Conservation (phyloP, 306 rosid species). For the Hylodesmum podocarpum region DNA sequence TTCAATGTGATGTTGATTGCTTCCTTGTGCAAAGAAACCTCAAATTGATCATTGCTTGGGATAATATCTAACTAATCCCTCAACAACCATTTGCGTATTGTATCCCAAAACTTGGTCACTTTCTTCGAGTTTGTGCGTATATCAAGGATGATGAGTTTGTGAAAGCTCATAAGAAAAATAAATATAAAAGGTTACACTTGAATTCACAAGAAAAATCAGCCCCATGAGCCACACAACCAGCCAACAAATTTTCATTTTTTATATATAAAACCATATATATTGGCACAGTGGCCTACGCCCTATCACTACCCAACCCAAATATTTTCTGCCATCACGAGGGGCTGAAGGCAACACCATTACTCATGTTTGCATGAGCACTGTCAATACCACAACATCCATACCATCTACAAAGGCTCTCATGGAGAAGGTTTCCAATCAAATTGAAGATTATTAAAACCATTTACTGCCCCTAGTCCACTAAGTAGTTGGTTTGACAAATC, state of each 20-base stretch:
- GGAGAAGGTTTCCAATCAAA: constrained; percentile 90
- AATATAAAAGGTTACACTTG: constrained; percentile 46
- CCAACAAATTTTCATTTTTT: constrained; percentile 67
- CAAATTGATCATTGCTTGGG: constrained; percentile 12
- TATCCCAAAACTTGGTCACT: constrained; percentile 32
- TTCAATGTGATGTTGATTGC: constrained; percentile 22
- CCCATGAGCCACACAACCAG: constrained; percentile 69
- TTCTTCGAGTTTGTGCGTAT: constrained; percentile 17
- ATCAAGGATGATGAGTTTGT: constrained; percentile 31
- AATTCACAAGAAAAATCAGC: constrained; percentile 58
- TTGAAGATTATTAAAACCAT: constrained; percentile 78
- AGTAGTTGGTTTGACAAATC: constrained; percentile 89
- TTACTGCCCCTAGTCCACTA: constrained; percentile 81
- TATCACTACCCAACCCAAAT: constrained; percentile 40
- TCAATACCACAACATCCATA: constrained; percentile 30
- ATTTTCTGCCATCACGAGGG: constrained; percentile 37
- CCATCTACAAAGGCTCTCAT: constrained; percentile 46
- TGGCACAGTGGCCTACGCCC: constrained; percentile 68
- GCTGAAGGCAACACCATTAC: constrained; percentile 51
- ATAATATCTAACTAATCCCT: constrained; percentile 15
- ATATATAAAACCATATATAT: constrained; percentile 70
- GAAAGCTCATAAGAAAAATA: constrained; percentile 23
- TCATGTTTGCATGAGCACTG: constrained; percentile 64
- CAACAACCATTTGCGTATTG: constrained; percentile 16
- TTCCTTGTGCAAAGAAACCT: constrained; percentile 3